Conservation (phyloP, 1,139 yeast species). For the Saccharomyces hybrid region DNA sequence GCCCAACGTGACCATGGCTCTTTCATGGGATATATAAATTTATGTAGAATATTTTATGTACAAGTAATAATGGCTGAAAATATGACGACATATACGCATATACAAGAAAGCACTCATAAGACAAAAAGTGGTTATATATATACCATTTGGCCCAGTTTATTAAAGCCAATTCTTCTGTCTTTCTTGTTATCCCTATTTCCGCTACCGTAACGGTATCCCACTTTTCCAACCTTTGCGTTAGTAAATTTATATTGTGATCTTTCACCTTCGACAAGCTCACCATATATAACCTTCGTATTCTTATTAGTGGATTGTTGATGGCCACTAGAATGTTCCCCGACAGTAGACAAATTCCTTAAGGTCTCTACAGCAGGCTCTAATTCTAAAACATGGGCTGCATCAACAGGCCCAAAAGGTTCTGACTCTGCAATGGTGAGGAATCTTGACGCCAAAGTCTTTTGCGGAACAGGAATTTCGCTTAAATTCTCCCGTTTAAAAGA, state of each 20-base stretch:
- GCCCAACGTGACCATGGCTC: background rate
- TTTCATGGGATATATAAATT: background rate
- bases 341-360: slow-evolving; percentile 55
- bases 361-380: slow-evolving; percentile 81
- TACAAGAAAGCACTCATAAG: background rate
- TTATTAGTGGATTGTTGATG: slow-evolving; percentile 15
- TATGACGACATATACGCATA: background rate
- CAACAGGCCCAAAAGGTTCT: slow-evolving; percentile 95
- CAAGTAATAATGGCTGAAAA: background rate
- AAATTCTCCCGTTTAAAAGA: slow-evolving; percentile 51
- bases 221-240: slow-evolving; percentile 68
- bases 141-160: slow-evolving; percentile 59
- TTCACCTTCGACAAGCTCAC: slow-evolving; percentile 42
- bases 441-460: slow-evolving; percentile 73
- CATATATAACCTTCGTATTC: slow-evolving; percentile 23
- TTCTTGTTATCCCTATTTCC: slow-evolving; percentile 82
- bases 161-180: slow-evolving; percentile 72
- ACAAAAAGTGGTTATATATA: slow-evolving; percentile 28
- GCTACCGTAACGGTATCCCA: slow-evolving; percentile 90
- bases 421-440: slow-evolving; percentile 88
- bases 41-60: background rate
- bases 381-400: slow-evolving; percentile 81
- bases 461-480: slow-evolving; percentile 92
- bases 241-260: slow-evolving; percentile 65
- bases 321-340: slow-evolving; percentile 41